Conservation (phyloP, 2,329 filamentous ascomycete genomes). For the Nemania sp. region DNA sequence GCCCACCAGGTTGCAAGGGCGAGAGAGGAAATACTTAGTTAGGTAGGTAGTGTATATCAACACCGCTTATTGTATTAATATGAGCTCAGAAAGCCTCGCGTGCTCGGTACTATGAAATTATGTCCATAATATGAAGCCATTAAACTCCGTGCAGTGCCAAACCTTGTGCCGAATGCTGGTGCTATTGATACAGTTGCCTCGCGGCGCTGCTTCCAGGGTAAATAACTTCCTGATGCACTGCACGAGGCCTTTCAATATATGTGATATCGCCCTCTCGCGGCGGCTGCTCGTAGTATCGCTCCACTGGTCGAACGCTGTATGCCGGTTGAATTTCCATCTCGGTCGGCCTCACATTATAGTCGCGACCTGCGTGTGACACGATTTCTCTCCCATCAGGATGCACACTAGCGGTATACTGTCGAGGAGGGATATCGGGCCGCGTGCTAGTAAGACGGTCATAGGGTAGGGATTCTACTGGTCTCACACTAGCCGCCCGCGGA, state of each 20-base stretch:
- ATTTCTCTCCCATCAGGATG: constrained; percentile 46
- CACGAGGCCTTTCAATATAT: constrained; percentile 51
- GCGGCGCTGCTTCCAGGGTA: constrained; percentile 48
- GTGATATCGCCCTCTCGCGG: constrained; percentile 47
- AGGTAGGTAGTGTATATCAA: not conserved
- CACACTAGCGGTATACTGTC: constrained; percentile 53
- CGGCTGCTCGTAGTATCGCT: constrained; percentile 50
- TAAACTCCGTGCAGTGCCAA: constrained; percentile 11
- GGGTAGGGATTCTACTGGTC: constrained; percentile 53
- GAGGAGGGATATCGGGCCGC: constrained; percentile 47
- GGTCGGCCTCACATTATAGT: constrained; percentile 42
- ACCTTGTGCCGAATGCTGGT: constrained; percentile 5
- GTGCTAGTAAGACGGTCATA: constrained; percentile 52
- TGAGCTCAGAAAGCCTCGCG: constrained; percentile 1
- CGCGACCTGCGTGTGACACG: constrained; percentile 36
- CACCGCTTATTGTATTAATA: not conserved
- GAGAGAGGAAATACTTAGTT: not conserved
- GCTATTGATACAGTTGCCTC: constrained; percentile 39
- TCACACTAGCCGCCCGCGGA: constrained; percentile 60
- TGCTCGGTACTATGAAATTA: constrained; percentile 7
- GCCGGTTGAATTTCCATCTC: constrained; percentile 44
- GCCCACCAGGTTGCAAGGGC: not conserved
- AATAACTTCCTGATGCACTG: constrained; percentile 48
- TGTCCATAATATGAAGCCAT: not conserved
- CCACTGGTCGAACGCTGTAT: constrained; percentile 48